Conservation (phyloP, 257 asterid genomes). For the Cinchona pubescens region DNA sequence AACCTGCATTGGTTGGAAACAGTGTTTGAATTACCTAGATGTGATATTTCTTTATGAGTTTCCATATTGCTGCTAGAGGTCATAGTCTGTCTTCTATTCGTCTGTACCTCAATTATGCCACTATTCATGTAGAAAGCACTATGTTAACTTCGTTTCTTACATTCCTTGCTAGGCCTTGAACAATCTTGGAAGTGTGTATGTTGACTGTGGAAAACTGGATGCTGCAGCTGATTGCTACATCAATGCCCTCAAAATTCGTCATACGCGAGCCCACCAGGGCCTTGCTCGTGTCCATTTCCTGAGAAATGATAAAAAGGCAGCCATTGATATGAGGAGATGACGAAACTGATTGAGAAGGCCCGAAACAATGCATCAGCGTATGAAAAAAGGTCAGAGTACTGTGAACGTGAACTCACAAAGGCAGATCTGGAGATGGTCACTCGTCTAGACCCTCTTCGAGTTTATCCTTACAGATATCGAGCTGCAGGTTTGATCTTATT, state of each 20-base stretch:
- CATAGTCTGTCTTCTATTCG: neutral
- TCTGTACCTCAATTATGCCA: neutral
- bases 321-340: conserved; percentile 95
- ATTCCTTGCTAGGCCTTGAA: conserved; percentile 67
- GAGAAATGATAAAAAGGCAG: conserved; percentile 76
- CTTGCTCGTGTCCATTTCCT: conserved; percentile 96
- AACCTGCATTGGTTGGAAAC: neutral
- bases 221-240: conserved; percentile 97
- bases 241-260: conserved; percentile 89
- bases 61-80: neutral
- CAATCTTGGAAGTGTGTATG: conserved; percentile 95
- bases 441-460: conserved; percentile 83
- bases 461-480: conserved; percentile 93
- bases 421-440: conserved; percentile 95
- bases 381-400: conserved; percentile 93
- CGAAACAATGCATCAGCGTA: conserved; percentile 88
- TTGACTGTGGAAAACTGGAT: conserved; percentile 80
- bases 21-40: neutral
- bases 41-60: neutral
- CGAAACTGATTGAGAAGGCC: conserved; percentile 84
- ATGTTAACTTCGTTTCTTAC: neutral
- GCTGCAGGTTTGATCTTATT: conserved; percentile 76
- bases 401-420: conserved; percentile 89
- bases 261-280: conserved; percentile 98
- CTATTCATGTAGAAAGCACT: neutral